Evolutionary conservation across 345 rosid species (phyloP), one percentile per base, ranked within the genome.

Genomic region (Rhodamnia rubescens): DNA sequence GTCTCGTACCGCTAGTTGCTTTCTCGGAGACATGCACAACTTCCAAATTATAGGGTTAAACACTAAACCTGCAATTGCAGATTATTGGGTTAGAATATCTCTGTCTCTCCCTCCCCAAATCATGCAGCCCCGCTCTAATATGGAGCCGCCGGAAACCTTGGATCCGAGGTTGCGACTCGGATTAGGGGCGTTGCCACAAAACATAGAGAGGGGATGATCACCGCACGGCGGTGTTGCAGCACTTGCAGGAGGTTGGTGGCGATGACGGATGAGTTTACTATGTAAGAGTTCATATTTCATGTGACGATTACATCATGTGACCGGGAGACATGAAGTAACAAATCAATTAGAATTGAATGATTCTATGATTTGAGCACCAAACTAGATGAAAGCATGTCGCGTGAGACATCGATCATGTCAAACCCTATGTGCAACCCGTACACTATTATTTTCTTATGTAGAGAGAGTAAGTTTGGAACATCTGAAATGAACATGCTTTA

Each of bases 331-430:
- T 27, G 21, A 61, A 27, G 2, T 61, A 32, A 27, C 2, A 7
- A 0, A 15, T 27, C 5, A 61, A 61, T 27, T 61, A 29, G 27
- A 61, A 61, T 14, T 15, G 2, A 27, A 27, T 14, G 21, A 61
- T 1, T 29, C 6, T 29, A 15, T 0, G 3, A 61, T 29, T 14
- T 27, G 14, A 61, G 36, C 20, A 61, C 10, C 14, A 61, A 27
- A 27, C 0, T 14, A 0, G 5, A 61, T 27, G 21, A 7, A 14
- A 29, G 40, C 2, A 1, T 0, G 27, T 27, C 7, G 8, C 0
- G 0, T 29, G 0, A 27, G 11, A 29, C 16, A 61, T 58, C 40
- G 4, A 16, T 61, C 40, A 61, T 27, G 40, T 15, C 21, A 27
- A 61, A n/a, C 74, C 0, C 11, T 1, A 29, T 61, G 40, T 29